Conservation (phyloP, 2,329 filamentous ascomycete genomes). For the Ascochyta koolunga region DNA sequence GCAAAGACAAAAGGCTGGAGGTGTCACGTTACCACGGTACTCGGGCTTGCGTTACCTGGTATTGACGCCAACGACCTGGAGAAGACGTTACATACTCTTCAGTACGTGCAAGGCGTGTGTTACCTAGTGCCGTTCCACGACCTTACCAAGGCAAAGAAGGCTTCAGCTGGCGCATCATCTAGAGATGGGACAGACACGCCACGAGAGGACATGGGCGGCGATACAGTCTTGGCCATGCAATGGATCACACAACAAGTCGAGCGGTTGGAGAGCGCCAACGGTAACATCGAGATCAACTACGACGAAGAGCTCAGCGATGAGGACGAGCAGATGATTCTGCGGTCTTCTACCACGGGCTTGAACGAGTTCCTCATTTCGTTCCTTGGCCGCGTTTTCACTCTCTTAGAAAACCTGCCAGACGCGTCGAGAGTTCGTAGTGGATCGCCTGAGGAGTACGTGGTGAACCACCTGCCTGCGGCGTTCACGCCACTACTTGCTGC, state of each 20-base stretch:
- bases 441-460: conserved; percentile 94
- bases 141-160: conserved; percentile 65
- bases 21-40: conserved; percentile 90
- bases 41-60: conserved; percentile 91
- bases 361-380: conserved; percentile 91
- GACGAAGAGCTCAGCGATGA: conserved; percentile 79
- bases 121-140: conserved; percentile 95
- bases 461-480: conserved; percentile 91
- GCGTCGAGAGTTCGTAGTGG: conserved; percentile 84
- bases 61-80: conserved; percentile 98
- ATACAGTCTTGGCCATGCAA: conserved; percentile 72
- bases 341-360: conserved; percentile 92
- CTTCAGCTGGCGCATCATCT: conserved; percentile 4
- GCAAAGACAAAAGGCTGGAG: conserved; percentile 93
- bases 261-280: conserved; percentile 86
- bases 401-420: conserved; percentile 94
- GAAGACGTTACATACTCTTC: conserved; percentile 92
- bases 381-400: conserved; percentile 90
- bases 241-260: conserved; percentile 97
- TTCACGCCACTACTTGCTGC: conserved; percentile 89
- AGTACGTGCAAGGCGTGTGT: conserved; percentile 93
- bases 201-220: conserved; percentile 43
- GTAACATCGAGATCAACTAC: conserved; percentile 86
- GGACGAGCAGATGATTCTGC: conserved; percentile 84
- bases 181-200: conserved; percentile 41